Evolutionary conservation across 1,284 basidiomycete species (phyloP), one percentile per base, ranked within the genome.

Genomic region (Mycosarcoma maydis): DNA sequence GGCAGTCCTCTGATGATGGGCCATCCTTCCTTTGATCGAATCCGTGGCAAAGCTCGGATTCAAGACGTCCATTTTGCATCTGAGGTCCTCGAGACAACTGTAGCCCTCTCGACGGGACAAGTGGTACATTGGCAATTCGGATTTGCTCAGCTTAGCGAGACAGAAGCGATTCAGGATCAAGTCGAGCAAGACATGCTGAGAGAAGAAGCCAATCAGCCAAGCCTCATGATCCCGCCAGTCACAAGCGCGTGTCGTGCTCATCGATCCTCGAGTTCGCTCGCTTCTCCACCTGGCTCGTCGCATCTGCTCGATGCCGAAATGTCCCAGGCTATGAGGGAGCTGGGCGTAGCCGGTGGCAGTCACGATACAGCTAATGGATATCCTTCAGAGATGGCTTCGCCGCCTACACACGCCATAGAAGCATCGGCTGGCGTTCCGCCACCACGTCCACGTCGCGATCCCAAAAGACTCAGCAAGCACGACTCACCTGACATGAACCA

Each of bases 51-150:
- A 29, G 53, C 65, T 1, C 49, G 56, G 22, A 45, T 77, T 3
- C 44, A 54, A 8, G 52, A 75, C 10, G 72, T 77, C 5, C 48
- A 67, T 3, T 55, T 73, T 22, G 72, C 74, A 2, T 45, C 75
- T 38, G 77, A 80, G 23, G 69, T 72, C 19, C 56, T 75, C 14
- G 78, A 80, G 37, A 34, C 67, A 13, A 70, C 55, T 17, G 48
- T 78, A 1, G 49, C 56, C 1, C 67, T 80, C 8, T 58, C 66
- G 0, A 69, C 72, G 8, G 78, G 78, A 11, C 70, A 76, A 42
- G 29, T 76, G 17, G 19, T 78, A 4, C 72, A 77, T 33, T 65
- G 46, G 43, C 54, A 64, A 20, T 77, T 57, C 29, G 71, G 53
- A 11, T 75, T 72, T 43, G 74, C 74, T 16, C 53, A 57, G 22